phyloP scores from a whole-genome alignment of 2,329 filamentous ascomycete species.

The Didymella sp. region DNA sequence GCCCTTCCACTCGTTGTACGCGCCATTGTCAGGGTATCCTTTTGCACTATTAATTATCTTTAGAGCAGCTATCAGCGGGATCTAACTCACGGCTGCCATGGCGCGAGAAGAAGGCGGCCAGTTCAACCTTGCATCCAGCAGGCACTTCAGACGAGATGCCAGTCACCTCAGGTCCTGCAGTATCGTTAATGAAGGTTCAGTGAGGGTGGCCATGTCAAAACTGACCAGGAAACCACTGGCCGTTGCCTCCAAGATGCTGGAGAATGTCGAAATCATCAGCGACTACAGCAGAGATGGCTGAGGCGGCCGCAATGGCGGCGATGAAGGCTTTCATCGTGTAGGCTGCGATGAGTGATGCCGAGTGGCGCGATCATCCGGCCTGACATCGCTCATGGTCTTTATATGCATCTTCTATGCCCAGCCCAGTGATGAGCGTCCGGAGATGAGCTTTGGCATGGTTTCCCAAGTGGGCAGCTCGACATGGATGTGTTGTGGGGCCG shows the following conservation, averaged over 20 bases:
- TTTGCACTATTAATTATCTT: too few species aligned
- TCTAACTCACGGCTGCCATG: slow-evolving; percentile 71
- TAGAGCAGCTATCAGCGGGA: too few species aligned
- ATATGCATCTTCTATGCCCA: slow-evolving; percentile 4
- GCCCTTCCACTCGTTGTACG: slow-evolving; percentile 63
- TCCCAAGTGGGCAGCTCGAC: slow-evolving; percentile 29
- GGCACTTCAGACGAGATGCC: slow-evolving; percentile 63
- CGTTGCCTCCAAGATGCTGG: slow-evolving; percentile 50
- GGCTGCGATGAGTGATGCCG: background rate
- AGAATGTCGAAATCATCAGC: slow-evolving; percentile 43
- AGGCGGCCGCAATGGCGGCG: slow-evolving; percentile 26
- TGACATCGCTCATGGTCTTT: background rate
- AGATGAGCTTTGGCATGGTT: slow-evolving; percentile 34
- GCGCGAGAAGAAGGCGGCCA: slow-evolving; percentile 65
- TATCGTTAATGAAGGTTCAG: background rate
- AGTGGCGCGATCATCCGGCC: background rate
- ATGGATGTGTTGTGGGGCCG: slow-evolving; percentile 18
- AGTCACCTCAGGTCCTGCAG: slow-evolving; percentile 63
- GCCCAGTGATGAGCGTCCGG: slow-evolving; percentile 21
- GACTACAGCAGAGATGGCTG: slow-evolving; percentile 19
- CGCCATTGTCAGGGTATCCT: slow-evolving; percentile 68
- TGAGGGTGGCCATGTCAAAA: background rate
- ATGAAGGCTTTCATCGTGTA: slow-evolving; percentile 27
- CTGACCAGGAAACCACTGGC: slow-evolving; percentile 48
- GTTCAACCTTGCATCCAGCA: slow-evolving; percentile 64